Conservation (phyloP, 257 asterid species). For the Rubia yunnanensis region DNA sequence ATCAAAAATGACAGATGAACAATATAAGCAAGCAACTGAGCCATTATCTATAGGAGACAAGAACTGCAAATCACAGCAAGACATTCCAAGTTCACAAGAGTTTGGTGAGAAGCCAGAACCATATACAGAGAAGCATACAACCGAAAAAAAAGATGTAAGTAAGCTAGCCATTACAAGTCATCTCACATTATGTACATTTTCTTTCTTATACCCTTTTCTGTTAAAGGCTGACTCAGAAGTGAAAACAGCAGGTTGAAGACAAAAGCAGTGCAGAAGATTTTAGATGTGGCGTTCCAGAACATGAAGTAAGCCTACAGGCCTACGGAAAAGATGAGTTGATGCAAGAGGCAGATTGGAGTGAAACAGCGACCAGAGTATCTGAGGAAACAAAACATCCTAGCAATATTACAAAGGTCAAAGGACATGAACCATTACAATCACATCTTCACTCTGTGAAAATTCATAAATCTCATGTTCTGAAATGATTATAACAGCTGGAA, state of each 20-base stretch:
- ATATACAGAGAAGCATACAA: neutral
- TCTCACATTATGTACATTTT: neutral
- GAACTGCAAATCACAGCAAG: neutral
- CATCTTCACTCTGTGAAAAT: too few species aligned
- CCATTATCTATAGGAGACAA: neutral
- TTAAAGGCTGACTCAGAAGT: neutral
- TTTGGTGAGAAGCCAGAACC: neutral
- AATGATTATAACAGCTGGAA: too few species aligned
- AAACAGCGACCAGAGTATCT: too few species aligned
- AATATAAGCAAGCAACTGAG: neutral
- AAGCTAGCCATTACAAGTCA: neutral
- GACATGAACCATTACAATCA: too few species aligned
- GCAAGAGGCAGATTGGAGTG: neutral
- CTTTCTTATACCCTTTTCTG: neutral
- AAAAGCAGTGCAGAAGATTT: neutral
- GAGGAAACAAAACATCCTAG: too few species aligned
- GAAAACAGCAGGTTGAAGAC: neutral
- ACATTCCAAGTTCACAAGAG: neutral
- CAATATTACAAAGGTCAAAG: too few species aligned
- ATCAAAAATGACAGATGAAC: neutral
- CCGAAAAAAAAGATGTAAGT: neutral
- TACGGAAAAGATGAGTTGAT: constrained; percentile 11
- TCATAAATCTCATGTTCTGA: too few species aligned
- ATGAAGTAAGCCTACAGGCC: neutral
- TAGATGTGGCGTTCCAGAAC: neutral